Base-by-base conservation (phyloP, 2,329 filamentous ascomycete genomes). In the Pseudocercospora fijiensis region DNA sequence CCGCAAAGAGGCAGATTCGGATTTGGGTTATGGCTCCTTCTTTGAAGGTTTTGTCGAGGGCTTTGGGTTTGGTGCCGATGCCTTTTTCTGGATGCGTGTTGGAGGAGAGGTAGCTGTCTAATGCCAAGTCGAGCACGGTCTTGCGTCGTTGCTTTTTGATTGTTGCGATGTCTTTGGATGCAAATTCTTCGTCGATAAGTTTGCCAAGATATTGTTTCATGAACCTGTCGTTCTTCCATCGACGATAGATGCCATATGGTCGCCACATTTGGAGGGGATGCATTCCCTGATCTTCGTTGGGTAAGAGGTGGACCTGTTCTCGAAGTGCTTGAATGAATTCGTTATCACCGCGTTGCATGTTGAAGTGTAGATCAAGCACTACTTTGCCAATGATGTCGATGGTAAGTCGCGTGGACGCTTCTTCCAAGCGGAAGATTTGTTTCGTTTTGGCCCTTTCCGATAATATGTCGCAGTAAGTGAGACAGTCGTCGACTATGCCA, bases 331-430 rank as follows among this genome's bases (percentile, higher is more conserved):
- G 66, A n/a, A 79, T 73, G 57, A 79, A 76, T 8, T 75, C 71
- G 57, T 78, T 76, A 4, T 74, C 64, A 0, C 64, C 61, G 24
- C 67, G 70, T 33, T 80, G 75, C 53, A 74, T 75, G 22, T 74
- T 71, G 63, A 80, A 76, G 30, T 76, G 71, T 27, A 75, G 65
- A 58, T 78, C 76, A 37, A 77, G 62, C 2, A 78, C 72, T 0
- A 79, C 74, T 61, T 75, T 77, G 2, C 77, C 78, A 51, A 80
- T 80, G 33, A 80, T 73, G 67, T 80, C 78, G 20, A 81, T 72
- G 0, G 78, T 78, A 22, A 80, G 63, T 24, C 75, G 74, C 3
- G 76, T 78, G 4, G 76, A 76, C 18, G 73, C 73, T 61, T 77
- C 74, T 61, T 80, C 78, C 47, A 81, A 66, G 1, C 75, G 68